Conservation (phyloP, 176 grass and related monocot genomes). For the Zoysia japonica region DNA sequence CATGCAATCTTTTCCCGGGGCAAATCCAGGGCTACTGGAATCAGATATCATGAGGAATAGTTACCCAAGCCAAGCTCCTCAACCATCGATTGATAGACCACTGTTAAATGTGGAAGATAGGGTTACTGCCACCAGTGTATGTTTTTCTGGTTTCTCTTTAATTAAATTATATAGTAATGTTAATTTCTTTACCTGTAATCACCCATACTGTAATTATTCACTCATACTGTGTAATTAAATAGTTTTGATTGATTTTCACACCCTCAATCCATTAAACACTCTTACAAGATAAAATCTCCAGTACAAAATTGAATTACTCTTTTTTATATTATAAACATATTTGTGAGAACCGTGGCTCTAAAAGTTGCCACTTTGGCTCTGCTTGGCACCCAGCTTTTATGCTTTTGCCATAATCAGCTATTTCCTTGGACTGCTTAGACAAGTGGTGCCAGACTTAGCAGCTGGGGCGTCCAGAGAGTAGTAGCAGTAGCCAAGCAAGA, state of each 20-base stretch:
- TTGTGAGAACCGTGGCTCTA: too few species aligned
- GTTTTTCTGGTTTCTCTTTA: slow-evolving; percentile 46
- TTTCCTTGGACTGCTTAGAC: not conserved
- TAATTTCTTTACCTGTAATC: too few species aligned
- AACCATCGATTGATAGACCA: slow-evolving; percentile 48
- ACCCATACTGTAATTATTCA: too few species aligned
- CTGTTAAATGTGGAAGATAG: slow-evolving; percentile 60
- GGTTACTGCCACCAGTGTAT: slow-evolving; percentile 53
- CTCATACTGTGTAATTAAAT: too few species aligned
- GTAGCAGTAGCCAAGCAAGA: not conserved
- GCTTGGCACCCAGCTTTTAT: too few species aligned
- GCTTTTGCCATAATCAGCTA: too few species aligned
- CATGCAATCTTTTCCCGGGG: slow-evolving; percentile 51
- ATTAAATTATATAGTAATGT: slow-evolving; percentile 2
- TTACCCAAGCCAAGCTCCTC: slow-evolving; percentile 57
- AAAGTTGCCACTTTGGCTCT: too few species aligned
- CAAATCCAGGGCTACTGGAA: slow-evolving; percentile 51
- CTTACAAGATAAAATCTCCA: too few species aligned
- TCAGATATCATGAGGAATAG: slow-evolving; percentile 54
- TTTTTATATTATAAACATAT: too few species aligned
- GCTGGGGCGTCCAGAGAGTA: not conserved
- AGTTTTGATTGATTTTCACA: too few species aligned
- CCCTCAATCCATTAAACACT: too few species aligned
- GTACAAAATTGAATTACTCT: too few species aligned
- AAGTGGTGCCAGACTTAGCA: not conserved